phyloP scores from a whole-genome alignment of 2,329 filamentous ascomycete genomes.

The Fusarium pininemorale region DNA sequence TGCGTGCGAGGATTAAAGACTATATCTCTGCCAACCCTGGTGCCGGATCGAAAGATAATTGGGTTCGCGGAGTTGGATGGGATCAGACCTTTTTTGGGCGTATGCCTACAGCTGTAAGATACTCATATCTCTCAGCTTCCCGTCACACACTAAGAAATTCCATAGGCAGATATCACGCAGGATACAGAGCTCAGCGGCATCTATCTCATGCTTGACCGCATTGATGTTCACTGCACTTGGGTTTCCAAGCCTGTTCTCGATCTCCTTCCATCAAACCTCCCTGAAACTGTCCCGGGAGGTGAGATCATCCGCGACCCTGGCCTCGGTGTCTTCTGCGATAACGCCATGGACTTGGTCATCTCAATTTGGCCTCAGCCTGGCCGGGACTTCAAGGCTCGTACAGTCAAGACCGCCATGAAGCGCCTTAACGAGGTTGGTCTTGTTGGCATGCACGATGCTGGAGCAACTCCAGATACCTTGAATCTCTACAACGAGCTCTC shows the following conservation, averaged over 20 bases:
- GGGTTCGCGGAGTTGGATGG: slow-evolving; percentile 76
- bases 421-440: slow-evolving; percentile 71
- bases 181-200: slow-evolving; percentile 61
- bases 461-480: slow-evolving; percentile 64
- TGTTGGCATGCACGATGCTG: slow-evolving; percentile 75
- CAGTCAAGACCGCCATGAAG: slow-evolving; percentile 68
- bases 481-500: slow-evolving; percentile 64
- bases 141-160: not conserved
- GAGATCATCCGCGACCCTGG: slow-evolving; percentile 70
- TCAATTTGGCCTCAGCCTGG: slow-evolving; percentile 66
- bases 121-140: not conserved
- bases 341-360: slow-evolving; percentile 72
- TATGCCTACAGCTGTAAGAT: slow-evolving; percentile 71
- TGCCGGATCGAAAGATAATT: slow-evolving; percentile 63
- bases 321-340: slow-evolving; percentile 76
- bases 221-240: slow-evolving; percentile 77
- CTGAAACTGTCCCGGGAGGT: slow-evolving; percentile 67
- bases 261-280: slow-evolving; percentile 63
- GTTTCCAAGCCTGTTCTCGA: slow-evolving; percentile 71
- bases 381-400: slow-evolving; percentile 60
- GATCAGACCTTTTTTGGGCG: slow-evolving; percentile 72
- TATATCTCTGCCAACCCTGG: slow-evolving; percentile 62
- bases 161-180: slow-evolving; percentile 62
- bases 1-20: slow-evolving; percentile 59
- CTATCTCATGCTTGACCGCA: slow-evolving; percentile 75